These are phyloP conservation scores for Hirsutella minnesotensis DNA, from an alignment of 2,329 filamentous ascomycete genomes.

Conservation along the genomic window DNA sequence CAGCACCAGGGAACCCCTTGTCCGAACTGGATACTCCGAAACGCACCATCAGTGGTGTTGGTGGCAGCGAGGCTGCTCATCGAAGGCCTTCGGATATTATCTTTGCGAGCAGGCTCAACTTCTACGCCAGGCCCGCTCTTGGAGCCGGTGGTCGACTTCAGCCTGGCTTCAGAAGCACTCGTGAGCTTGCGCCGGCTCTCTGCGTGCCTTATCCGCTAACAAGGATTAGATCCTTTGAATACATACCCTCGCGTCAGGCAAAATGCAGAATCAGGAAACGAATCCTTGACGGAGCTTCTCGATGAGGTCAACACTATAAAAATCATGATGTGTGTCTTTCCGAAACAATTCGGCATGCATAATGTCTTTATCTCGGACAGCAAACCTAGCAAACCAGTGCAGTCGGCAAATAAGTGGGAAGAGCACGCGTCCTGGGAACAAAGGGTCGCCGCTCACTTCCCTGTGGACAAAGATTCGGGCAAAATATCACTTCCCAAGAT, in stretches of 20 bases:
- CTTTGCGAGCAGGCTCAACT: slow-evolving; percentile 72
- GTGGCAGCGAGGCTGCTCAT: not conserved
- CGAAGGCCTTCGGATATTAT: slow-evolving; percentile 46
- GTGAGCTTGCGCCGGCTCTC: slow-evolving; percentile 36
- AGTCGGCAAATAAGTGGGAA: slow-evolving; percentile 82
- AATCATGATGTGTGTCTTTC: slow-evolving; percentile 88
- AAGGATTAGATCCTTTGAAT: slow-evolving; percentile 62
- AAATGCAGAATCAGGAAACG: not conserved
- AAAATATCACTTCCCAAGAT: slow-evolving; percentile 20
- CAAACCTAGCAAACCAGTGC: slow-evolving; percentile 54
- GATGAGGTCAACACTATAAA: slow-evolving; percentile 45
- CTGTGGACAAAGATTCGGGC: slow-evolving; percentile 5
- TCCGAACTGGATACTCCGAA: slow-evolving; percentile 26
- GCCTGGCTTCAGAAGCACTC: slow-evolving; percentile 70
- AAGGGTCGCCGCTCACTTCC: slow-evolving; percentile 46
- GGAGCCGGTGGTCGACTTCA: slow-evolving; percentile 56
- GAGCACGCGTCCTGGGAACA: slow-evolving; percentile 73
- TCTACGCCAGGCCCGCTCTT: slow-evolving; percentile 67
- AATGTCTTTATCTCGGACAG: slow-evolving; percentile 77
- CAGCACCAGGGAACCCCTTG: slow-evolving; percentile 32
- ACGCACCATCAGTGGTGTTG: too few species aligned
- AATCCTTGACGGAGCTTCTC: not conserved
- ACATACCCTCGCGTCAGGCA: slow-evolving; percentile 34
- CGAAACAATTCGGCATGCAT: slow-evolving; percentile 76
- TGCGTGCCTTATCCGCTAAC: slow-evolving; percentile 6